Percentiles rank a stretch among this genome's conserved stretches.
Evolutionary conservation across 192 early-diverging fungal genomes (phyloP).

Genomic region (Podila epigama): DNA sequence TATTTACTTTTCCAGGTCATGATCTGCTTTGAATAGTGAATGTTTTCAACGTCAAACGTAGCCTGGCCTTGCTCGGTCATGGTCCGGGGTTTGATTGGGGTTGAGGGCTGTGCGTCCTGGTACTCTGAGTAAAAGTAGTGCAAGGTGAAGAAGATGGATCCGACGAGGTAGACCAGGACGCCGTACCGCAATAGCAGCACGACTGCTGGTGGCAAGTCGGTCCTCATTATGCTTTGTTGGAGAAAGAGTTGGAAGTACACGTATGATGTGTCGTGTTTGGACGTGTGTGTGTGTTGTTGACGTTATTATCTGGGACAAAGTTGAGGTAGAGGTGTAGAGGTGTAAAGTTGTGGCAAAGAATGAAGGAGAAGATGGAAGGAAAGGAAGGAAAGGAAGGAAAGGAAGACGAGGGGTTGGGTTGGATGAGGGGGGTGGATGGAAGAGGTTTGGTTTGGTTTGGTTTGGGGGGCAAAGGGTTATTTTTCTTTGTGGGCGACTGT

Average conservation of each 20-base stretch:
- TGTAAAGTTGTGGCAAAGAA: slow-evolving; percentile 2
- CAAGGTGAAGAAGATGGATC: slow-evolving; percentile 34
- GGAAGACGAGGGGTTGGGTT: neutral
- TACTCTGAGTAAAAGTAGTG: slow-evolving; percentile 20
- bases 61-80: slow-evolving; percentile 35
- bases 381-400: neutral
- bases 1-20: slow-evolving; percentile 38
- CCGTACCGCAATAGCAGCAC: slow-evolving; percentile 16
- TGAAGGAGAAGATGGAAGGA: neutral
- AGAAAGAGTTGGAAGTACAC: too few species aligned
- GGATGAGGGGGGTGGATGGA: neutral
- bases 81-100: slow-evolving; percentile 10
- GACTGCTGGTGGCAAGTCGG: neutral
- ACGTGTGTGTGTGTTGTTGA: neutral
- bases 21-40: slow-evolving; percentile 23
- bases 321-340: neutral
- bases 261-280: neutral
- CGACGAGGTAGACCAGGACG: slow-evolving; percentile 14
- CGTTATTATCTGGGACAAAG: neutral
- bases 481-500: too few species aligned
- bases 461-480: too few species aligned
- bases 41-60: slow-evolving; percentile 44
- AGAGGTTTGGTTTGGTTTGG: too few species aligned
- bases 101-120: slow-evolving; percentile 7
- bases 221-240: too few species aligned